These are phyloP conservation scores for Lepiota subincarnata DNA, from an alignment of 768 basidiomycete genomes.

Conservation along the genomic window DNA sequence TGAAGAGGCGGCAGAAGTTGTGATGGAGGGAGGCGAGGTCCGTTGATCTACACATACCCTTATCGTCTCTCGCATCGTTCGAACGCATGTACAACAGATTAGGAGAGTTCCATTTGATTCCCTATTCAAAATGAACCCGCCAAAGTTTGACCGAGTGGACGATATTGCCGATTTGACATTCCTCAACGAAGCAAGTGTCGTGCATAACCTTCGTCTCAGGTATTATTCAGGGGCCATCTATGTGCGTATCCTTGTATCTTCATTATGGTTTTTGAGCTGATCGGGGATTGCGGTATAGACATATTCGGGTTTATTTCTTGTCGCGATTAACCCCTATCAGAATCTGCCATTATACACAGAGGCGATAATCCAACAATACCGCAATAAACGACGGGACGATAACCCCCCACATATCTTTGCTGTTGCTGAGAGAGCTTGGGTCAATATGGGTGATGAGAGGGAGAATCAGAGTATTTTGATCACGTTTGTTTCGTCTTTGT, in stretches of 20 bases:
- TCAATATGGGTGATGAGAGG: constrained; percentile 95
- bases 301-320: constrained; percentile 94
- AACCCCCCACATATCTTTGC: constrained; percentile 97
- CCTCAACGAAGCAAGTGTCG: constrained; percentile 96
- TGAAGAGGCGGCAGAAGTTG: constrained; percentile 74
- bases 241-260: constrained; percentile 49
- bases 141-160: constrained; percentile 95
- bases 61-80: constrained; percentile 1
- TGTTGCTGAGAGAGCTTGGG: constrained; percentile 96
- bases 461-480: constrained; percentile 98
- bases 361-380: constrained; percentile 84
- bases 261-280: constrained; percentile 7
- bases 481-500: constrained; percentile 59
- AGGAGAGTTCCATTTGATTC: constrained; percentile 68
- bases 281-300: constrained; percentile 45
- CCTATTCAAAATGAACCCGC: constrained; percentile 95
- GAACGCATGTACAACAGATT: constrained; percentile 21
- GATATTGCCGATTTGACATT: constrained; percentile 98
- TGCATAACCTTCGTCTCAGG: constrained; percentile 92
- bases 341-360: constrained; percentile 88
- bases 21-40: constrained; percentile 86
- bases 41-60: constrained; percentile 16
- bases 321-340: constrained; percentile 98
- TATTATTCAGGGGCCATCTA: constrained; percentile 92
- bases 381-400: constrained; percentile 82